Percentiles rank a stretch among this genome's conserved stretches.
phyloP scores from a whole-genome alignment of 257 asterid genomes.

The Galeopsis tetrahit region DNA sequence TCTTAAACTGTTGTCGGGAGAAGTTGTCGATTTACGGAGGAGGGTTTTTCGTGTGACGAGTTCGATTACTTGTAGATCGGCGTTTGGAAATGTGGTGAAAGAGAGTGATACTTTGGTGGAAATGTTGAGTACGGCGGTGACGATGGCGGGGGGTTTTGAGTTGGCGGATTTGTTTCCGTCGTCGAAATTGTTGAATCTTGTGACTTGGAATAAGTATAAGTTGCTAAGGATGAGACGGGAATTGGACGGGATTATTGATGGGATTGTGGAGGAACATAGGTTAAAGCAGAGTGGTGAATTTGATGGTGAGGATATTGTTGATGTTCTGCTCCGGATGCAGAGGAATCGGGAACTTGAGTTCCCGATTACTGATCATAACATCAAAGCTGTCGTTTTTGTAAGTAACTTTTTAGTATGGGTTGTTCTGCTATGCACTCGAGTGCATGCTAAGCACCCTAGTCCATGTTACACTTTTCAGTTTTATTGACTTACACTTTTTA shows the following conservation, averaged over 20 bases:
- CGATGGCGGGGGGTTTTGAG: constrained; percentile 35
- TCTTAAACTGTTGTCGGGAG: constrained; percentile 13
- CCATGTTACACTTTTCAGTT: no score
- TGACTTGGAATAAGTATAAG: constrained; percentile 2
- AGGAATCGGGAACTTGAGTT: constrained; percentile 28
- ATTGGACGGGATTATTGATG: constrained; percentile 40
- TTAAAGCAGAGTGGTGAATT: constrained; percentile 28
- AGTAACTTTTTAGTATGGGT: no score
- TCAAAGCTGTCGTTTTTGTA: constrained; percentile 46
- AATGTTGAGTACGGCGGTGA: constrained; percentile 15
- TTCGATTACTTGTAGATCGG: constrained; percentile 35
- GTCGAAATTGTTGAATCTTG: constrained; percentile 20
- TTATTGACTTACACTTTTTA: no score
- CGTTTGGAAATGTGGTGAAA: constrained; percentile 36
- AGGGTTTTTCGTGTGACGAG: constrained; percentile 20
- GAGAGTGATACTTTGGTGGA: constrained; percentile 30
- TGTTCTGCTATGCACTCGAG: no score
- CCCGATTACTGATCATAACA: constrained; percentile 36
- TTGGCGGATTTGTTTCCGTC: constrained; percentile 47
- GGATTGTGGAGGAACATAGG: constrained; percentile 40
- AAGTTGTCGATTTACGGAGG: constrained; percentile 26
- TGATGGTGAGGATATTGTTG: constrained; percentile 38
- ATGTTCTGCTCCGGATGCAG: constrained; percentile 39
- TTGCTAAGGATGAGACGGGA: constrained; percentile 29
- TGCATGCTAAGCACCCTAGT: no score